These are phyloP conservation scores for Cladorrhinum samala DNA, from an alignment of 495 filamentous ascomycete species.

Conservation along the genomic window DNA sequence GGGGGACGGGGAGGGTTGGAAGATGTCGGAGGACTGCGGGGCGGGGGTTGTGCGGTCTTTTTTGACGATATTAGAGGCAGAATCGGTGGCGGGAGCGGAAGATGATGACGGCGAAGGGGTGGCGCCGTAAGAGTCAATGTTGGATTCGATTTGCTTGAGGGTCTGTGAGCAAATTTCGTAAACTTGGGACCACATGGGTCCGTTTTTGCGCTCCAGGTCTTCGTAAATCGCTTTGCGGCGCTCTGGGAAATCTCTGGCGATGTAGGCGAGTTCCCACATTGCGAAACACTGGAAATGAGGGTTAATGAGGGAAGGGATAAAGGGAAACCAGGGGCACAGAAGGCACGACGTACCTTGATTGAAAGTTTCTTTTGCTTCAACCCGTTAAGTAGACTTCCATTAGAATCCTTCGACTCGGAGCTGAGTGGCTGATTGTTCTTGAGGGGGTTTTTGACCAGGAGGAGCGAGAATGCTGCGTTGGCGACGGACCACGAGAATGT, in stretches of 20 bases:
- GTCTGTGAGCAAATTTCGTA: slow-evolving; percentile 57
- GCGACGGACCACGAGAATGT: slow-evolving; percentile 65
- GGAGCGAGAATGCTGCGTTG: slow-evolving; percentile 69
- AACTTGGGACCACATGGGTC: slow-evolving; percentile 77
- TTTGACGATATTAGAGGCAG: slow-evolving; percentile 24
- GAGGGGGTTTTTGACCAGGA: slow-evolving; percentile 71
- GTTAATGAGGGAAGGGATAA: background rate
- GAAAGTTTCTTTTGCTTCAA: slow-evolving; percentile 66
- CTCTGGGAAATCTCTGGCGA: slow-evolving; percentile 62
- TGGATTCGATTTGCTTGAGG: slow-evolving; percentile 58
- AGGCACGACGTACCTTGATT: slow-evolving; percentile 53
- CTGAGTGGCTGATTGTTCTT: slow-evolving; percentile 82
- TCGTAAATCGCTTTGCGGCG: slow-evolving; percentile 79
- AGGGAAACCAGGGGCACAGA: no score
- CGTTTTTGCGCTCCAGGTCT: slow-evolving; percentile 78
- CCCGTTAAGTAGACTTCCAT: slow-evolving; percentile 80
- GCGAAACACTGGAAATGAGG: slow-evolving; percentile 59
- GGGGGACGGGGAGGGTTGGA: slow-evolving; percentile 41
- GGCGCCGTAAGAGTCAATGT: slow-evolving; percentile 54
- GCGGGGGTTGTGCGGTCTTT: slow-evolving; percentile 35
- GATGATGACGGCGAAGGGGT: slow-evolving; percentile 26
- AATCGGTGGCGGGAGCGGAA: slow-evolving; percentile 20
- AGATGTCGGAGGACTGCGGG: slow-evolving; percentile 55
- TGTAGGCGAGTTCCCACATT: slow-evolving; percentile 83
- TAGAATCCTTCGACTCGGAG: slow-evolving; percentile 78